phyloP scores from a whole-genome alignment of 306 rosid species.

The Fragaria nilgerrensis region DNA sequence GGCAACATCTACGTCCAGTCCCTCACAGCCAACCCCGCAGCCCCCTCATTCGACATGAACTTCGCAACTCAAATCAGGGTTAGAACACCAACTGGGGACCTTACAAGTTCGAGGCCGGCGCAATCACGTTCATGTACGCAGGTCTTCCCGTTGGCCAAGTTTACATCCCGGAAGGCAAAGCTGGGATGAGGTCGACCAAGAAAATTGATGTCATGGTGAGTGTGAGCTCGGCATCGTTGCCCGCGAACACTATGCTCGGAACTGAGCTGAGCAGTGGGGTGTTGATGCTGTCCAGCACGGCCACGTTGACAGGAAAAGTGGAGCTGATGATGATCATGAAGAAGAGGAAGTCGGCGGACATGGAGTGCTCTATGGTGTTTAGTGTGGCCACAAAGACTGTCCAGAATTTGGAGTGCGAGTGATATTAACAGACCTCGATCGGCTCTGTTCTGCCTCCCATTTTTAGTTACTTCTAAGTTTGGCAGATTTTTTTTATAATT shows the following conservation, averaged over 20 bases:
- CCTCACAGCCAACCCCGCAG: background rate
- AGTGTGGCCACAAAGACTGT: conserved; percentile 3
- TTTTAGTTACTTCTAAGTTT: background rate
- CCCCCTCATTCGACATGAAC: conserved; percentile 25
- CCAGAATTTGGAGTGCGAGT: conserved; percentile 7
- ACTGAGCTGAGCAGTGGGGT: conserved; percentile 18
- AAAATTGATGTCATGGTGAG: conserved; percentile 22
- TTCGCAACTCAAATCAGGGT: conserved; percentile 29
- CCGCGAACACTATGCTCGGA: conserved; percentile 10
- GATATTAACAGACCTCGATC: background rate
- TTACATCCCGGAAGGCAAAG: conserved; percentile 24
- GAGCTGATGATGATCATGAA: conserved; percentile 25
- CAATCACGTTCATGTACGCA: conserved; percentile 12
- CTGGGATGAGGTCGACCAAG: conserved; percentile 19
- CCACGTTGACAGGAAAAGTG: conserved; percentile 29
- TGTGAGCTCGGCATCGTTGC: conserved; percentile 17
- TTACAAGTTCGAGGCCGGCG: conserved; percentile 22
- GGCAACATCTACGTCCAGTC: conserved; percentile 3
- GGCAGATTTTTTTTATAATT: background rate
- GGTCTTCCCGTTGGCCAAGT: conserved; percentile 23
- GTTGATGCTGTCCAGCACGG: conserved; percentile 23
- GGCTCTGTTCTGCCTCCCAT: background rate
- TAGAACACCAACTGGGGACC: conserved; percentile 31
- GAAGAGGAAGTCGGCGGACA: conserved; percentile 21
- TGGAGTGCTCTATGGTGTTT: conserved; percentile 30